A percentile compares a stretch with the other conserved stretches of the same genome.
These are phyloP conservation scores for Apiospora arundinis DNA, from an alignment of 2,329 filamentous ascomycete genomes.

Conservation along the genomic window DNA sequence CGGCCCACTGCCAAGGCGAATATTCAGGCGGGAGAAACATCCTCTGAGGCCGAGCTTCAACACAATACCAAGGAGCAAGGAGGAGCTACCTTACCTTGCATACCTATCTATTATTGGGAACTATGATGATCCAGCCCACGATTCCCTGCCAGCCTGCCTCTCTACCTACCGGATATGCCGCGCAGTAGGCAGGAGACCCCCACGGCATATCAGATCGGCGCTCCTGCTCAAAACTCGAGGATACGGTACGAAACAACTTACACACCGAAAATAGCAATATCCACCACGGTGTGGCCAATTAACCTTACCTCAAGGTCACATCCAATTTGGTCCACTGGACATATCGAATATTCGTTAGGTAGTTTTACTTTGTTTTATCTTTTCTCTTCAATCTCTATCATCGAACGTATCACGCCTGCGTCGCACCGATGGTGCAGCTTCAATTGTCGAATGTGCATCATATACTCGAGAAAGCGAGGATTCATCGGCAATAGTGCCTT, in stretches of 20 bases:
- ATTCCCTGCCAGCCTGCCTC: not conserved
- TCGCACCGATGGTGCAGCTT: not conserved
- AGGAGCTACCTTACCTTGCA: too few relatives aligned
- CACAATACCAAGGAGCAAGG: not conserved
- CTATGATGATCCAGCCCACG: not conserved
- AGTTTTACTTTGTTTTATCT: not conserved
- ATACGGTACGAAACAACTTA: slow-evolving; percentile 12
- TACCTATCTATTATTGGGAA: not conserved
- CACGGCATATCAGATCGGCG: slow-evolving; percentile 4
- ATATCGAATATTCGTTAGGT: not conserved
- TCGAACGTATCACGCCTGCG: not conserved
- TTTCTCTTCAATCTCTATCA: not conserved
- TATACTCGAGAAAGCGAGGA: not conserved
- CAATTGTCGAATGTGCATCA: not conserved
- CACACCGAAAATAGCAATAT: slow-evolving; percentile 16
- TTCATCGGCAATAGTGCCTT: not conserved
- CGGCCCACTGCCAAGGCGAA: slow-evolving; percentile 21
- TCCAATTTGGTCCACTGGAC: not conserved
- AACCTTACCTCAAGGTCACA: slow-evolving; percentile 5
- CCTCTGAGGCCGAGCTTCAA: slow-evolving; percentile 8
- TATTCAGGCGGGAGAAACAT: slow-evolving; percentile 12
- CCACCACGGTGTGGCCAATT: not conserved
- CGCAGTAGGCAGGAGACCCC: not conserved
- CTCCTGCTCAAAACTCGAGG: slow-evolving; percentile 4
- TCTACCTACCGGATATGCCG: not conserved